Conservation (phyloP, 208 protist species). For the Dictyostelium gargantuum region DNA sequence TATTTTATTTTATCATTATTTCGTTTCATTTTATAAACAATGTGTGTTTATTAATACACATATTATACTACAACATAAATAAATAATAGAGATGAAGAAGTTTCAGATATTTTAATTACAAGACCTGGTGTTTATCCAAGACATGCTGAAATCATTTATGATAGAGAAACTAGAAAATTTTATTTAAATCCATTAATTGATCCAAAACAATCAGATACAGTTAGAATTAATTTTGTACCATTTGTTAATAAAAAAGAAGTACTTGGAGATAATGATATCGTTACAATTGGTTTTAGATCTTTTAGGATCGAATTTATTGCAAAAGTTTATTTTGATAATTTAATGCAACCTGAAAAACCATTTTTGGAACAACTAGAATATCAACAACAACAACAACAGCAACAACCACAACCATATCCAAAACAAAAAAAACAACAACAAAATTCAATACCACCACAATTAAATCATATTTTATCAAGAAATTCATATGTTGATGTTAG, state of each 20-base stretch:
- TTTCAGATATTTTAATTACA: not conserved
- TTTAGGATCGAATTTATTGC: conserved; percentile 26
- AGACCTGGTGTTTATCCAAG: not conserved
- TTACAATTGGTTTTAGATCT: conserved; percentile 8
- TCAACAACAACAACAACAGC: not conserved
- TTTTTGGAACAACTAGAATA: not conserved
- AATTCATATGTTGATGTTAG: too few relatives aligned
- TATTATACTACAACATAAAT: too few relatives aligned
- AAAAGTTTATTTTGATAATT: not conserved
- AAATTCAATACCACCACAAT: not conserved
- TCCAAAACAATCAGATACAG: not conserved
- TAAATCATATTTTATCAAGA: too few relatives aligned
- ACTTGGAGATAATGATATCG: not conserved
- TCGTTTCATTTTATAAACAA: too few relatives aligned
- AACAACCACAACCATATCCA: not conserved
- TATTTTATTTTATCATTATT: not conserved
- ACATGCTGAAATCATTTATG: conserved; percentile 1
- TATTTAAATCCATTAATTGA: not conserved
- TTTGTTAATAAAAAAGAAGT: not conserved
- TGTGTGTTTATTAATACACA: too few relatives aligned
- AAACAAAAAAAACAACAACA: not conserved
- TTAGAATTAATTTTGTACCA: conserved; percentile 37
- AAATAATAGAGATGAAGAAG: not conserved
- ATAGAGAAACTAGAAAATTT: not conserved
- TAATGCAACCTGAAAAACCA: not conserved